A percentile compares a stretch with the other conserved stretches of the same genome.
Evolutionary conservation across 495 filamentous ascomycete genomes (phyloP).

Genomic region (Penicillium salamii): DNA sequence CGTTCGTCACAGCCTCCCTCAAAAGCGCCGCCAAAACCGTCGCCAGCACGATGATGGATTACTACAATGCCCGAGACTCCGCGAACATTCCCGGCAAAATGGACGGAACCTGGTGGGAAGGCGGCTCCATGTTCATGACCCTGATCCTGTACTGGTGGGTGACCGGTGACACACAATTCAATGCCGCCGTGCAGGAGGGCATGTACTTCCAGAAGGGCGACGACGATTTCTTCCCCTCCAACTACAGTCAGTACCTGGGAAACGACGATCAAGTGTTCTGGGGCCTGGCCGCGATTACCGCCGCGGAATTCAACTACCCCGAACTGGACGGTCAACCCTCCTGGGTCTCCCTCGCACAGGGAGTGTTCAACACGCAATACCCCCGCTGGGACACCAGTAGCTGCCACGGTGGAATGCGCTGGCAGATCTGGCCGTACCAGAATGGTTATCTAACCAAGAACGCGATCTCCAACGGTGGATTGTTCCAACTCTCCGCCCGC

Average conservation of each 20-base stretch:
- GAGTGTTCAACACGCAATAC: slow-evolving; percentile 64
- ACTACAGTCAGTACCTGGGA: slow-evolving; percentile 50
- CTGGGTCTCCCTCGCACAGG: slow-evolving; percentile 60
- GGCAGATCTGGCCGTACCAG: slow-evolving; percentile 84
- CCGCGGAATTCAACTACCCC: slow-evolving; percentile 71
- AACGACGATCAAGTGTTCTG: slow-evolving; percentile 84
- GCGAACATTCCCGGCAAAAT: slow-evolving; percentile 66
- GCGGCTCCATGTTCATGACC: slow-evolving; percentile 69
- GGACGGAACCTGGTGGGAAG: slow-evolving; percentile 71
- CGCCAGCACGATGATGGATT: slow-evolving; percentile 61
- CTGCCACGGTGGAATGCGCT: slow-evolving; percentile 76
- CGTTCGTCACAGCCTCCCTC: slow-evolving; percentile 48
- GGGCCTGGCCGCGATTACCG: slow-evolving; percentile 70
- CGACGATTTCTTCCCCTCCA: slow-evolving; percentile 62
- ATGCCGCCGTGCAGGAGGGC: slow-evolving; percentile 57
- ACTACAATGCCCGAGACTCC: slow-evolving; percentile 60
- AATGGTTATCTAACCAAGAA: slow-evolving; percentile 81
- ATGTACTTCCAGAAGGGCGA: slow-evolving; percentile 68
- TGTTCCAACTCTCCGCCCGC: slow-evolving; percentile 80
- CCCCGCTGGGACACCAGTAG: slow-evolving; percentile 63
- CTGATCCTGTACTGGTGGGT: slow-evolving; percentile 77
- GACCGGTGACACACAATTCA: slow-evolving; percentile 70
- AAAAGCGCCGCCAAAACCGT: slow-evolving; percentile 58
- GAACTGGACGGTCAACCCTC: slow-evolving; percentile 53
- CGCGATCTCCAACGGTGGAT: slow-evolving; percentile 71